Evolutionary conservation across 2,329 filamentous ascomycete species (phyloP), one percentile per base, ranked within the genome.

Genomic region (Aureobasidium melanogenum): DNA sequence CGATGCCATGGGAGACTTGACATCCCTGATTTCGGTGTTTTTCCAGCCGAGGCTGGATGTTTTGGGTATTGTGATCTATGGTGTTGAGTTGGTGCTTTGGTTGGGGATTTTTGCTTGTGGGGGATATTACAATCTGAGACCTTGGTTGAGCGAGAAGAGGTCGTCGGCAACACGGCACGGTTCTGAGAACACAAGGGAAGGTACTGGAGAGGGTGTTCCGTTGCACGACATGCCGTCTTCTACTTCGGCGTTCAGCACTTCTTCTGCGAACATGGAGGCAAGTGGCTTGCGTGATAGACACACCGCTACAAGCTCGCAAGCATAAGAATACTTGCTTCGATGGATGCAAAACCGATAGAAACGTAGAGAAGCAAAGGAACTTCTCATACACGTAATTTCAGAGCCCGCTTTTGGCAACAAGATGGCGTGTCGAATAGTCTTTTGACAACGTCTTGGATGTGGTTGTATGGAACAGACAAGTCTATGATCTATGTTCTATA

Each of bases 1-100:
- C 46, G 87, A 89, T 71, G 87, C 86, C 0, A 77, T 83, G 0
- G 87, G 87, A 0, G 87, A 89, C 69, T 69, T 89, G 3, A 85
- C 85, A 59, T 88, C 85, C 0, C 73, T 89, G 0, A 69, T 86
- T 2, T 87, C 86, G 0, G 76, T 89, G 17, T 74, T 87, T 44
- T 88, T 87, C 64, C 80, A 87, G 68, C 76, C 78, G 0, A 73
- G 74, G 19, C 67, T 86, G 3, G 82, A 88, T 67, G 68, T 86
- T 0, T 71, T 88, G 0, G 87, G 86, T 0, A 78, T 89, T 63
- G 78, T 85, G 1, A 87, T 88, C 17, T 89, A 89, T 68, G 83
- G 80, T 0, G 82, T 82, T 0, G 86, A 89, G 70, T 76, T 89
- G 56, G 74, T 79, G 0, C 75, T 89, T 1, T 89, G 87, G 87